These are phyloP conservation scores for Leccinum broughii DNA, from an alignment of 768 basidiomycete species.

Conservation along the genomic window DNA sequence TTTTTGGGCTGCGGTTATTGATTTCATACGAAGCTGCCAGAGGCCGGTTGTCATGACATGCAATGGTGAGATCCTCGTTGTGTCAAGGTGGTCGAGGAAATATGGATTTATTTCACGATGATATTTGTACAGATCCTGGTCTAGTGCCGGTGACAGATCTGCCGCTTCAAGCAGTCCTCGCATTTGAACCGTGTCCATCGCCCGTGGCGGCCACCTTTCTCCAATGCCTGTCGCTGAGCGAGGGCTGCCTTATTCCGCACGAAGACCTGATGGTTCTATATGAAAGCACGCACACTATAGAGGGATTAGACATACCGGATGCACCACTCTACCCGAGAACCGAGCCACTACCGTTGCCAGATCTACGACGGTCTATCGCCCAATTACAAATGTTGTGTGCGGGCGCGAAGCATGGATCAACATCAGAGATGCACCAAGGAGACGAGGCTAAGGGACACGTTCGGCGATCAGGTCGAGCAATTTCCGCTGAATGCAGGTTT, in stretches of 20 bases:
- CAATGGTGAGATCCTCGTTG: constrained; percentile 60
- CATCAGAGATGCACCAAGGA: constrained; percentile 28
- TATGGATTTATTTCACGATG: constrained; percentile 8
- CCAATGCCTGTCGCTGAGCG: constrained; percentile 55
- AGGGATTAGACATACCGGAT: constrained; percentile 35
- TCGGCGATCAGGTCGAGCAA: constrained; percentile 32
- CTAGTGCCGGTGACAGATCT: constrained; percentile 73
- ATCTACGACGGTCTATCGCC: constrained; percentile 67
- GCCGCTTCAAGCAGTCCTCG: constrained; percentile 71
- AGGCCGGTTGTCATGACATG: constrained; percentile 94
- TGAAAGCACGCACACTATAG: constrained; percentile 31
- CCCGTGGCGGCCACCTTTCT: constrained; percentile 66
- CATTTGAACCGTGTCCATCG: constrained; percentile 60
- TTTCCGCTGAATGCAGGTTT: constrained; percentile 34
- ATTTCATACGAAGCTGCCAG: constrained; percentile 79
- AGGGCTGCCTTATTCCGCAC: constrained; percentile 50
- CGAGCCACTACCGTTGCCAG: constrained; percentile 38
- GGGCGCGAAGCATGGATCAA: constrained; percentile 34
- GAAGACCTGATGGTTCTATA: constrained; percentile 48
- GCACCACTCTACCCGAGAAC: constrained; percentile 35
- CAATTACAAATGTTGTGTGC: constrained; percentile 57
- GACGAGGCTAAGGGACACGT: constrained; percentile 32
- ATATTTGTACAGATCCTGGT: constrained; percentile 53
- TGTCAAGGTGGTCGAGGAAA: constrained; percentile 10
- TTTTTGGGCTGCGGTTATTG: constrained; percentile 83